Evolutionary conservation across 192 early-diverging fungal genomes (phyloP), one percentile per base, ranked within the genome.

Genomic region (Backusella mclennaniae): DNA sequence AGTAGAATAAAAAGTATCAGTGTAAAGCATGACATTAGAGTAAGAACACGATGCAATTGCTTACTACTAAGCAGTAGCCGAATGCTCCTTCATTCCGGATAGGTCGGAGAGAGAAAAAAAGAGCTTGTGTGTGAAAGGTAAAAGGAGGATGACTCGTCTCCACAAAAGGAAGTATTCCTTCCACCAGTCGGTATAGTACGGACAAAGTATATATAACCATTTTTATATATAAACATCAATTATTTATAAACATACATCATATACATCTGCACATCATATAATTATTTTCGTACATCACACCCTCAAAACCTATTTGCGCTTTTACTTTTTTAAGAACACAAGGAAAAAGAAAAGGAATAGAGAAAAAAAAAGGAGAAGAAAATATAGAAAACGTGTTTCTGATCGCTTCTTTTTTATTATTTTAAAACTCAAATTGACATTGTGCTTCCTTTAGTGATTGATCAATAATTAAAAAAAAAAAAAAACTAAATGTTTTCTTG

Each of bases 161-260:
- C 53, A 56, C 53, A 56, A 56, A 56, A 56, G 53, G 53, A 56
- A 56, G 53, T 56, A 56, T 56, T 56, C 53, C 53, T 56, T 56
- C 53, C 53, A 56, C 21, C 17, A 44, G 53, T 26, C 7, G n/a
- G n/a, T 56, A 56, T 56, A 56, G 53, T 9, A 56, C 53, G n/a
- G 21, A 56, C 53, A 56, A 56, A 21, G 53, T 7, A 56, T 56
- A 56, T 56, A 56, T 26, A 21, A 11, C 53, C 53, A 9, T 56
- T 21, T 56, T 23, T 56, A 56, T 53, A 53, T 53, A 53, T 21
- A 8, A 21, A 56, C 21, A 23, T 9, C n/a, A 56, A n/a, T 39
- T 39, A 39, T 39, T 39, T 21, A 21, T 53, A 53, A 53, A 11
- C 3, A 21, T 9, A 23, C 52, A n/a, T 56, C 9, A 23, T 6